Base-by-base conservation (phyloP, 805 yeast species). In the Isabelozyma gotoi region DNA sequence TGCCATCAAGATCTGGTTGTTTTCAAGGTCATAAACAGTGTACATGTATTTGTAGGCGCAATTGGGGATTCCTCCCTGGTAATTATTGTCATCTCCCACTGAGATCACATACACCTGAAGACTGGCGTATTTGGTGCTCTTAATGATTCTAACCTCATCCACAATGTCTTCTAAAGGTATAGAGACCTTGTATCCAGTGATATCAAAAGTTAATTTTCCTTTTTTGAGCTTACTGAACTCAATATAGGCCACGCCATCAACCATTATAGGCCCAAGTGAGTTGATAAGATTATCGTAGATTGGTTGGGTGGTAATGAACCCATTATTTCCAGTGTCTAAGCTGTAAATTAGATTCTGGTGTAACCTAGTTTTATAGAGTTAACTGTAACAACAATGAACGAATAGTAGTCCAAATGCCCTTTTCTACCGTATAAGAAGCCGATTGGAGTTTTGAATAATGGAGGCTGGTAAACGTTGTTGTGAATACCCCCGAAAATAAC, bases 321-420 rank as follows among this genome's bases (percentile, higher is more conserved):
- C 46, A 32, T 39, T 42, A 7, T 44, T 40, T 2, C 51, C 51
- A 4, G 49, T 36, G 33, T 50, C 53, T n/a, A 50, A 34, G 16
- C 40, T 44, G 41, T 47, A 50, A 8, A 42, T 38, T 12, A 38
- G 21, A 3, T 16, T 38, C 33, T 49, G 47, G 36, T 34, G 17
- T 32, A 8, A 3, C 34, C 34, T 16, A 47, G 14, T 17, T 38
- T 33, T 5, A 47, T 19, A 5, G 41, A 29, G 27, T 44, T 45
- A 16, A 42, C 45, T 1, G 49, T 38, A 5, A 49, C 36, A 8
- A 42, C 18, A n/a, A 40, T 21, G 4, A 34, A 15, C 14, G 45
- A 35, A 16, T 43, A 34, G 11, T 33, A 40, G 31, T n/a, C 15
- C 27, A 24, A 33, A 5, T 32, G 19, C 6, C 40, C 33, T 12